Evolutionary conservation across 352 stramenopile genomes (phyloP).

Genomic region (Phytophthora idaei): DNA sequence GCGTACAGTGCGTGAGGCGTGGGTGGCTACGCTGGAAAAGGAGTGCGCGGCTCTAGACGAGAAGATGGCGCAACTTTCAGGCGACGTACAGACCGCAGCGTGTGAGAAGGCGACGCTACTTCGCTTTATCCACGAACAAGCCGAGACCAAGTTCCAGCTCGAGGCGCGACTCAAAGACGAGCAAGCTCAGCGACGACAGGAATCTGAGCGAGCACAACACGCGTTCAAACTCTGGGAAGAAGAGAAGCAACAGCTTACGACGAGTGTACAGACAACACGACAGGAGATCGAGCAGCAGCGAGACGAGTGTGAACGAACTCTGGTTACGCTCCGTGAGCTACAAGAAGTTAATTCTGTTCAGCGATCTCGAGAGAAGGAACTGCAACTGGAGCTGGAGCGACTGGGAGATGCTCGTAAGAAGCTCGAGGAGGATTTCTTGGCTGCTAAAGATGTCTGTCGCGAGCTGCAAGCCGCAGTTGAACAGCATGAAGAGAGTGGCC

Average conservation of each 20-base stretch:
- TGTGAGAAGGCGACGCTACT: constrained; percentile 78
- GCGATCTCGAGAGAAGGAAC: constrained; percentile 39
- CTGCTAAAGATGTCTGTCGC: constrained; percentile 55
- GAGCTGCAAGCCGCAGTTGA: constrained; percentile 56
- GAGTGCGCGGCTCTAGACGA: constrained; percentile 54
- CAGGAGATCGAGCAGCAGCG: constrained; percentile 39
- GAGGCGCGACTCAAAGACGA: constrained; percentile 59
- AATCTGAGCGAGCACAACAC: constrained; percentile 38
- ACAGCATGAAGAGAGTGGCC: constrained; percentile 36
- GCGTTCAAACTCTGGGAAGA: constrained; percentile 46
- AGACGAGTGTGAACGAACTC: constrained; percentile 37
- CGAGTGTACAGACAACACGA: constrained; percentile 37
- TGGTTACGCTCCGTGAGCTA: constrained; percentile 36
- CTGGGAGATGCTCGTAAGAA: constrained; percentile 36
- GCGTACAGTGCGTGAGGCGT: constrained; percentile 55
- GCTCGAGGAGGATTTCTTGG: constrained; percentile 55
- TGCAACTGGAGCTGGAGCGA: constrained; percentile 42
- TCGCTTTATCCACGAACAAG: constrained; percentile 79
- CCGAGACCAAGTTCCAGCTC: constrained; percentile 67
- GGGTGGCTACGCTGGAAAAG: constrained; percentile 59
- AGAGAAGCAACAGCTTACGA: constrained; percentile 50
- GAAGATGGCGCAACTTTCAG: constrained; percentile 44
- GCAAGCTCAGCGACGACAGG: constrained; percentile 48
- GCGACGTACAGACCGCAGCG: constrained; percentile 57
- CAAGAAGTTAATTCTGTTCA: constrained; percentile 43